These are phyloP conservation scores for Pythium pyrilobum DNA, from an alignment of 352 stramenopile species.

Conservation along the genomic window DNA sequence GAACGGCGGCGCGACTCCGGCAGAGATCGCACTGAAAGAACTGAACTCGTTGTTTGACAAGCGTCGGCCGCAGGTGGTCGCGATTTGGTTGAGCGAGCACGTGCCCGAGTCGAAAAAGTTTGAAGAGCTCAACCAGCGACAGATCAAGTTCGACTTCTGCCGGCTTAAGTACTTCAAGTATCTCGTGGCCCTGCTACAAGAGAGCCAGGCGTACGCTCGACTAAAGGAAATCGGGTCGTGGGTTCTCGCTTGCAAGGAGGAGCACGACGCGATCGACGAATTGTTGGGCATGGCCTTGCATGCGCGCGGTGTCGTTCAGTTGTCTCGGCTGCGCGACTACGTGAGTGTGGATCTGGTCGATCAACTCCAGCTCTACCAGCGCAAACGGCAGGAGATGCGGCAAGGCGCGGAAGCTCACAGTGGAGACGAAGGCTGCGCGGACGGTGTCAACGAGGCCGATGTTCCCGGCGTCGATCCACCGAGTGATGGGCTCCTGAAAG, in stretches of 20 bases:
- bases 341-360: constrained; percentile 2
- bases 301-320: constrained; percentile 37
- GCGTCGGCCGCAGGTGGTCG: constrained; percentile 26
- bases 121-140: constrained; percentile 74
- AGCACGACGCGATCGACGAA: constrained; percentile 74
- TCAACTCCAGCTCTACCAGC: not conserved
- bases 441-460: too few species aligned
- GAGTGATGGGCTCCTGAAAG: constrained; percentile 31
- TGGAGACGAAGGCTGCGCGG: too few species aligned
- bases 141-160: constrained; percentile 73
- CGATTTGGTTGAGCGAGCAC: constrained; percentile 73
- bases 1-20: not conserved
- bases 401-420: too few species aligned
- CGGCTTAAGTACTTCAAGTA: constrained; percentile 78
- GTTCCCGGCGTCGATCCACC: too few species aligned
- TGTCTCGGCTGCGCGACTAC: constrained; percentile 7
- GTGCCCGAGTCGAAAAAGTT: constrained; percentile 68
- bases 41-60: constrained; percentile 33
- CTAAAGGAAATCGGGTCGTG: constrained; percentile 68
- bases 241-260: constrained; percentile 76
- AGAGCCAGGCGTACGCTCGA: constrained; percentile 43
- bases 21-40: constrained; percentile 20
- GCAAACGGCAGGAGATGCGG: not conserved
- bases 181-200: constrained; percentile 47
- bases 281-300: constrained; percentile 55